Evolutionary conservation across 148 eudicot species (phyloP).

Genomic region (Bassia scoparia): DNA sequence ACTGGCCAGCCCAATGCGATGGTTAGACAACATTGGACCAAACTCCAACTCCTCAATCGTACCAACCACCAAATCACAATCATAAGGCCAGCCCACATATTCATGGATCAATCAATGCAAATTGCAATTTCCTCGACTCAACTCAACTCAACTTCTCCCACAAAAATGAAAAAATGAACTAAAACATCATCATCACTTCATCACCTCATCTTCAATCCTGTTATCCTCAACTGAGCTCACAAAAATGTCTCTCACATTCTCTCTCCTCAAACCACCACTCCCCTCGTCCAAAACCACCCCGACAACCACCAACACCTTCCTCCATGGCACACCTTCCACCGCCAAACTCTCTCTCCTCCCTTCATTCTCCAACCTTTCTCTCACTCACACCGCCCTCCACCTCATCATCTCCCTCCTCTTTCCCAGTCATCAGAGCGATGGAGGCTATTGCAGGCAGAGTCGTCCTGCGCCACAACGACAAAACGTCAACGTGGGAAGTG

Average conservation of each 20-base stretch:
- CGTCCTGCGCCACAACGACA: constrained; percentile 60
- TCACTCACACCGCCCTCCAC: constrained; percentile 28
- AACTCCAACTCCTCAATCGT: no score
- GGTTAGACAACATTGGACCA: no score
- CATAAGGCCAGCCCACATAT: constrained; percentile 8
- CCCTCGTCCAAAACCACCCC: constrained; percentile 37
- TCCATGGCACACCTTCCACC: constrained; percentile 36
- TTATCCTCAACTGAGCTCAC: background rate
- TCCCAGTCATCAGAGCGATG: constrained; percentile 57
- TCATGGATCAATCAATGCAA: background rate
- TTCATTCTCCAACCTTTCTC: constrained; percentile 41
- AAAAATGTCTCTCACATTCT: constrained; percentile 39
- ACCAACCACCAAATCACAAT: background rate
- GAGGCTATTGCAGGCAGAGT: constrained; percentile 63
- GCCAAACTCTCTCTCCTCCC: constrained; percentile 43
- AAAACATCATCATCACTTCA: background rate
- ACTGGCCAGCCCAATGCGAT: no score
- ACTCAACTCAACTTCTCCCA: background rate
- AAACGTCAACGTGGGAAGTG: constrained; percentile 64
- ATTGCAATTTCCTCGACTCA: background rate
- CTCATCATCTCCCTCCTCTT: constrained; percentile 8
- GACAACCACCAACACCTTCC: background rate
- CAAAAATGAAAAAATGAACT: background rate
- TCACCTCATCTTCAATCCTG: constrained; percentile 13
- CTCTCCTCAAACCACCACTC: constrained; percentile 26